Percentiles rank a stretch among this genome's conserved stretches.
phyloP scores from a whole-genome alignment of 2,329 filamentous ascomycete species.

The Beauveria rudraprayagi region DNA sequence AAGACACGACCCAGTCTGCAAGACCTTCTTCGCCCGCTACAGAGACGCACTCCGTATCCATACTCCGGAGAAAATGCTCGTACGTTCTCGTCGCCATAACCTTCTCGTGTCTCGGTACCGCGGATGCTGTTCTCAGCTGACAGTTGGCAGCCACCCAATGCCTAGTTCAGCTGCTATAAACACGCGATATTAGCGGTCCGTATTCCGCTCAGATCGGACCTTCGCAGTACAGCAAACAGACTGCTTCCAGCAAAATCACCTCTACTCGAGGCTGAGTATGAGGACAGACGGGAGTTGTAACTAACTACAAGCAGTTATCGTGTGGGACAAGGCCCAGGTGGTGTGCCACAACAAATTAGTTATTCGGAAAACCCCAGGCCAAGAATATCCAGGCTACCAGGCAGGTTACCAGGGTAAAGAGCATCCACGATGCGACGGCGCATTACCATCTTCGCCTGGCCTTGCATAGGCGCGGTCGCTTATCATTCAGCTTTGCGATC shows the following conservation, averaged over 20 bases:
- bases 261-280: too few relatives aligned
- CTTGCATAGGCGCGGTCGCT: conserved; percentile 2
- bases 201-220: background rate
- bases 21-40: background rate
- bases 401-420: background rate
- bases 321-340: too few relatives aligned
- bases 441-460: background rate
- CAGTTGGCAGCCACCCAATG: background rate
- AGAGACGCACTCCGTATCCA: too few relatives aligned
- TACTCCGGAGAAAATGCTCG: background rate
- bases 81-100: background rate
- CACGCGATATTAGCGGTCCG: background rate
- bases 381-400: too few relatives aligned
- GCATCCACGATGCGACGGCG: background rate
- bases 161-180: background rate
- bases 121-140: background rate
- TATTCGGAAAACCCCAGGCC: too few relatives aligned
- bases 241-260: too few relatives aligned
- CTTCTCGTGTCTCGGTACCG: background rate
- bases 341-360: too few relatives aligned
- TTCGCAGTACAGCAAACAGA: background rate
- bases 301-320: too few relatives aligned
- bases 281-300: too few relatives aligned
- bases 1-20: conserved; percentile 6
- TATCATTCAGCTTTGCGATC: background rate